Evolutionary conservation across 768 basidiomycete genomes (phyloP), one percentile per base, ranked within the genome.

Genomic region (Russula sp.): DNA sequence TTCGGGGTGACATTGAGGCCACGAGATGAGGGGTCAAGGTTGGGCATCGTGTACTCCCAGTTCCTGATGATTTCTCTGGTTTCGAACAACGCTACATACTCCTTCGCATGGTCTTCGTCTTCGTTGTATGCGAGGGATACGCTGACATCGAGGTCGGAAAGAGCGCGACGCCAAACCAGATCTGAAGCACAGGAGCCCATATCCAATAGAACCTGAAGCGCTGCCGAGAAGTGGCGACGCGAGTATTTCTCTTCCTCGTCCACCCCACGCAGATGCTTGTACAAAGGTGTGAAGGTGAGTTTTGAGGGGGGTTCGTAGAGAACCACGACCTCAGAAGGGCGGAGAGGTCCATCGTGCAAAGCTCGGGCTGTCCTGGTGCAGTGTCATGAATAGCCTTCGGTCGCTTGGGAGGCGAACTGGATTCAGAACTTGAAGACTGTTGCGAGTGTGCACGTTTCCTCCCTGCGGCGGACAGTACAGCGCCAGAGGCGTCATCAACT

Each of bases 1-100:
- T 92, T 91, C 1, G 83, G 83, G 0, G 85, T 83, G 20, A 89
- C 82, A 69, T 92, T 92, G 70, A 83, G 85, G 6, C 83, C 79
- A 59, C 75, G 74, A 7, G 87, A 88, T 28, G 76, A 78, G 1
- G 79, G 69, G 68, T 86, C 81, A 9, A 83, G 72, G 62, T 86
- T 87, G 14, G 88, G 87, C 79, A 85, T 82, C 7, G 81, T 76
- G 70, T 84, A 89, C 18, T 78, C 73, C 84, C 84, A 88, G 65
- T 86, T 81, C 70, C 81, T 81, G 48, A 90, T 73, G 18, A 80
- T 71, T 46, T 78, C 73, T 51, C 73, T 76, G 65, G 71, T 67
- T 54, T 61, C 59, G n/a, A 67, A 61, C 38, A 49, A 53, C 42
- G 62, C 60, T 18, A 60, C 60, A 30, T 73, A 74, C 8, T 77